Percentiles rank a stretch among this genome's conserved stretches.
Conservation (phyloP, 345 rosid genomes). For the Eutrema heterophyllum region DNA sequence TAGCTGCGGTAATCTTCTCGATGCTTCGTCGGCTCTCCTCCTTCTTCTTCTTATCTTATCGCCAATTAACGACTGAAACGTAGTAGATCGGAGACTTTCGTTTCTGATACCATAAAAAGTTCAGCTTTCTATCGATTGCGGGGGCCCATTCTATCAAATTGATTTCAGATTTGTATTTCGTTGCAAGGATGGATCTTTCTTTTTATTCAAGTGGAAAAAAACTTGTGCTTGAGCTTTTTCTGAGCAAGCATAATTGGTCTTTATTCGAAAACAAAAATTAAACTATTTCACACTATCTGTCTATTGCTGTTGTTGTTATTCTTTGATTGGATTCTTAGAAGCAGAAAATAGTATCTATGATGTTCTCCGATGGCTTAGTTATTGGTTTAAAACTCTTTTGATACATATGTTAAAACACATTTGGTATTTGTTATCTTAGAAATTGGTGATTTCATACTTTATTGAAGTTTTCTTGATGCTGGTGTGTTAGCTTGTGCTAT, state of each 20-base stretch:
- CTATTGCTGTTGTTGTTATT: background rate
- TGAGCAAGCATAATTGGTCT: too few species aligned
- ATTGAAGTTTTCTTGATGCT: background rate
- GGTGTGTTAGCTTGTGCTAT: background rate
- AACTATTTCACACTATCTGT: too few species aligned
- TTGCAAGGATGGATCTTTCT: background rate
- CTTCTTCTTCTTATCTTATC: background rate
- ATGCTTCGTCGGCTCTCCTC: background rate
- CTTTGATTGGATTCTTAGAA: background rate
- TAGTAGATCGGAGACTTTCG: background rate
- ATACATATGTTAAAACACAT: too few species aligned
- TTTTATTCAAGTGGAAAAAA: background rate
- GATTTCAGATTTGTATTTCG: background rate
- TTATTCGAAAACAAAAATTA: too few species aligned
- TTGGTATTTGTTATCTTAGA: background rate
- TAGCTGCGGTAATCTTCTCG: conserved; percentile 11
- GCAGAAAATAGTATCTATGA: background rate
- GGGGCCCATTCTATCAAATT: background rate
- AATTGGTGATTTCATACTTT: background rate
- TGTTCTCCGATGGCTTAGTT: background rate
- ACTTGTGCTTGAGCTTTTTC: background rate
- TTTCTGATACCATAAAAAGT: background rate
- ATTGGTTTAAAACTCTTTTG: background rate
- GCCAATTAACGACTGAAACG: background rate
- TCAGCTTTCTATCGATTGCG: background rate